phyloP scores from a whole-genome alignment of 2,329 filamentous ascomycete species.

The Corynespora cassiicola region DNA sequence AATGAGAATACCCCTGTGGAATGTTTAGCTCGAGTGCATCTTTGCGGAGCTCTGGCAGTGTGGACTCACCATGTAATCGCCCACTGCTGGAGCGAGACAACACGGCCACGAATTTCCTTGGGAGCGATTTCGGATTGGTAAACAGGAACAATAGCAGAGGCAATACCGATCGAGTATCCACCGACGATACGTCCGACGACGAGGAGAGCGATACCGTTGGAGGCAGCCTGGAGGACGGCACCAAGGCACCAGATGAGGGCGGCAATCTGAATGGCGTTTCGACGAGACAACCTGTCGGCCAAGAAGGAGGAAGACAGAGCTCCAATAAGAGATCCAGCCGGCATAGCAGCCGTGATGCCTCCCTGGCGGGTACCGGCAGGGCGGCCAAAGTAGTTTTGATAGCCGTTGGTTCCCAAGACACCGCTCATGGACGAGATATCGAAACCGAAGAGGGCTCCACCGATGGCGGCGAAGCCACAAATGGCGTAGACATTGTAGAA shows the following conservation, averaged over 20 bases:
- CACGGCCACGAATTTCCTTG: conserved; percentile 58
- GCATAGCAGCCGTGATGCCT: conserved; percentile 57
- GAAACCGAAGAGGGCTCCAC: conserved; percentile 48
- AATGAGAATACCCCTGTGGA: conserved; percentile 65
- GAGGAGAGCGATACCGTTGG: conserved; percentile 48
- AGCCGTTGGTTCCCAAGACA: conserved; percentile 45
- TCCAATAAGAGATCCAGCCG: conserved; percentile 57
- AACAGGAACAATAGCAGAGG: conserved; percentile 90
- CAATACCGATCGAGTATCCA: conserved; percentile 83
- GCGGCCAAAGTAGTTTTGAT: conserved; percentile 44
- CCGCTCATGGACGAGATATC: conserved; percentile 49
- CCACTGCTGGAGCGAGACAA: conserved; percentile 72
- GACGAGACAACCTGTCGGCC: conserved; percentile 54
- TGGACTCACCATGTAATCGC: conserved; percentile 69
- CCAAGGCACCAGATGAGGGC: conserved; percentile 56
- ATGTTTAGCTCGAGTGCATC: conserved; percentile 39
- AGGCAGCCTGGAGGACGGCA: conserved; percentile 45
- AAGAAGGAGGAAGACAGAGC: conserved; percentile 54
- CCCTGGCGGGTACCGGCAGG: conserved; percentile 45
- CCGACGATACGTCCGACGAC: conserved; percentile 73
- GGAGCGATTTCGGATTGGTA: conserved; percentile 85
- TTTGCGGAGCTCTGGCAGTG: too few relatives aligned
- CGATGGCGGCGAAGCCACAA: conserved; percentile 68
- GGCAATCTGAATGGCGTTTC: conserved; percentile 51
- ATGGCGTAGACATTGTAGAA: conserved; percentile 65